Percentiles rank a stretch among this genome's conserved stretches.
Conservation (phyloP, 306 rosid genomes). For the Oemleria cerasiformis region DNA sequence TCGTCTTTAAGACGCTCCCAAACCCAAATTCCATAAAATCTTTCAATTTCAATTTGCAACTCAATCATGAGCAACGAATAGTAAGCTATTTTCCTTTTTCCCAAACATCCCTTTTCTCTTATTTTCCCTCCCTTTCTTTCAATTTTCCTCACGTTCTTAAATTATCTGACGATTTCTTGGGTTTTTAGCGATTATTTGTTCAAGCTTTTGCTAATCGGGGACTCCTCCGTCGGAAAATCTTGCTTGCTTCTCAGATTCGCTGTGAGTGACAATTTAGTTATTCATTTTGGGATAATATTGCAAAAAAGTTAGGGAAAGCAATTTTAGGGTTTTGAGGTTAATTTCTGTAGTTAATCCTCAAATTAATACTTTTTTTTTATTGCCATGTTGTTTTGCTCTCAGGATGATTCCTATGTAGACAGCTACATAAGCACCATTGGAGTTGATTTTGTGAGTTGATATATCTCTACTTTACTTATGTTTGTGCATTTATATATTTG, state of each 20-base stretch:
- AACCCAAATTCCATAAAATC: background rate
- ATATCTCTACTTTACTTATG: background rate
- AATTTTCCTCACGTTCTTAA: background rate
- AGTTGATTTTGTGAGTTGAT: constrained; percentile 76
- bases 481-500: background rate
- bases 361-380: background rate
- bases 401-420: constrained; percentile 95
- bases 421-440: constrained; percentile 97
- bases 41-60: background rate
- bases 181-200: constrained; percentile 77
- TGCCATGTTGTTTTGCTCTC: background rate
- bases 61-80: constrained; percentile 74
- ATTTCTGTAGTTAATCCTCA: background rate
- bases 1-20: background rate
- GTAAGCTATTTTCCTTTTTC: constrained; percentile 40
- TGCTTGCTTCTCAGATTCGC: constrained; percentile 93
- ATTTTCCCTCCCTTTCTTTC: background rate
- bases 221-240: constrained; percentile 95
- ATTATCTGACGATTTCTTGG: background rate
- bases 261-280: constrained; percentile 28
- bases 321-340: constrained; percentile 20
- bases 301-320: background rate
- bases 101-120: background rate
- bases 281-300: no score
- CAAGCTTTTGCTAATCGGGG: constrained; percentile 90